phyloP scores from a whole-genome alignment of 768 basidiomycete genomes.

The Termitomyces sp. region DNA sequence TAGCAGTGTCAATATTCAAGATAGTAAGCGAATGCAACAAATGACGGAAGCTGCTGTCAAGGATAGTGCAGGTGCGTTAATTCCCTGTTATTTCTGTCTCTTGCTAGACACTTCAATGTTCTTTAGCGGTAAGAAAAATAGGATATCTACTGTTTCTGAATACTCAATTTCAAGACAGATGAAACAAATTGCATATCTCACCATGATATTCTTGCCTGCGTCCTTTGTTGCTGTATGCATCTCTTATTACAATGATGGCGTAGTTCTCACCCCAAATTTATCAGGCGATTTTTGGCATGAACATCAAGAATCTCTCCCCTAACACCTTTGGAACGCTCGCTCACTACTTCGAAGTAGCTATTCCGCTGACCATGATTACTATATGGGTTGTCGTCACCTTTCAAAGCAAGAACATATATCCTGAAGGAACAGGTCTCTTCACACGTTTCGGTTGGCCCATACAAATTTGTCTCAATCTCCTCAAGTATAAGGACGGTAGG shows the following conservation, averaged over 20 bases:
- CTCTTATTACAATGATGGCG: not conserved
- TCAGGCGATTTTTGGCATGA: conserved; percentile 60
- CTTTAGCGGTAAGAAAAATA: conserved; percentile 16
- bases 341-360: conserved; percentile 35
- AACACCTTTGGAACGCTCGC: conserved; percentile 30
- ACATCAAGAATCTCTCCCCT: conserved; percentile 36
- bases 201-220: conserved; percentile 57
- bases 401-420: conserved; percentile 37
- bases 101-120: not conserved
- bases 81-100: not conserved
- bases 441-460: conserved; percentile 32
- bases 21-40: conserved; percentile 44
- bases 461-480: conserved; percentile 14
- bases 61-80: conserved; percentile 38
- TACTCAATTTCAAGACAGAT: conserved; percentile 23
- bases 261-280: not conserved
- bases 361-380: conserved; percentile 42
- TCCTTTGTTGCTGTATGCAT: conserved; percentile 41
- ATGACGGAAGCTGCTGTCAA: conserved; percentile 47
- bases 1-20: conserved; percentile 50
- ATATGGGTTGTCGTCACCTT: conserved; percentile 53
- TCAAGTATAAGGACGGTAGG: not conserved
- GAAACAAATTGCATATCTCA: conserved; percentile 56
- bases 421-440: conserved; percentile 18
- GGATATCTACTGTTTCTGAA: not conserved